Evolutionary conservation across 768 basidiomycete species (phyloP), one percentile per base, ranked within the genome.

Genomic region (Psilocybe cubensis): DNA sequence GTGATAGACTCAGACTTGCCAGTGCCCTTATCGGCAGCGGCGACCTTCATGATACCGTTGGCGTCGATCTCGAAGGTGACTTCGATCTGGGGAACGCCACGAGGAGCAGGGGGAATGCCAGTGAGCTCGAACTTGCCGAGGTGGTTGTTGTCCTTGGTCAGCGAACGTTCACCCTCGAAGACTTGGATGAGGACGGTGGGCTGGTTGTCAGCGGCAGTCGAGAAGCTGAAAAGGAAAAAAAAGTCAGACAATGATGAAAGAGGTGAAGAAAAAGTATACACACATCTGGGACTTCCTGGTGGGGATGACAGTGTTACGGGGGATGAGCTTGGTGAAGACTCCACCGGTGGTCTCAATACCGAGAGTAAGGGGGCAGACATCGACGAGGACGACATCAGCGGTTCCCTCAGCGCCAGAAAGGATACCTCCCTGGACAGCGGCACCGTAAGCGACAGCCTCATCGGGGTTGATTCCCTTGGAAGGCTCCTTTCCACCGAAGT

Each of bases 321-420:
- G 84, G 68, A 99, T 98, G 68, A 99, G 83, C 76, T 96, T 97
- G 64, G 95, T 98, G 83, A 98, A 93, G 66, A 98, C 95, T 72
- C 95, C 94, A 68, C 96, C 95, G 35, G 96, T 96, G 66, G 96
- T 98, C 84, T 98, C 96, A 66, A 98, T 99, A 85, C 96, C 96
- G 71, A 98, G 93, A 27, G 96, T 96, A 38, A 98, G 85, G 24
- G 96, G 95, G 79, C 89, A 91, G 71, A 98, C 94, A 74, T 99
- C 96, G 68, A 99, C 92, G 55, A 99, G 89, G 60, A 98, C 89
- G 61, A 98, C 83, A 63, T 94, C 96, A 59, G 85, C 86, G 54
- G 92, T 92, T 60, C 89, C 91, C 71, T 92, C 89, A 68, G 94
- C 94, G 61, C 96, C 96, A 46, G 95, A 91, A 63, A 99, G 91